A percentile compares a stretch with the other conserved stretches of the same genome.
These are phyloP conservation scores for Erodium chrysanthum DNA, from an alignment of 441 rosid species.

Conservation along the genomic window DNA sequence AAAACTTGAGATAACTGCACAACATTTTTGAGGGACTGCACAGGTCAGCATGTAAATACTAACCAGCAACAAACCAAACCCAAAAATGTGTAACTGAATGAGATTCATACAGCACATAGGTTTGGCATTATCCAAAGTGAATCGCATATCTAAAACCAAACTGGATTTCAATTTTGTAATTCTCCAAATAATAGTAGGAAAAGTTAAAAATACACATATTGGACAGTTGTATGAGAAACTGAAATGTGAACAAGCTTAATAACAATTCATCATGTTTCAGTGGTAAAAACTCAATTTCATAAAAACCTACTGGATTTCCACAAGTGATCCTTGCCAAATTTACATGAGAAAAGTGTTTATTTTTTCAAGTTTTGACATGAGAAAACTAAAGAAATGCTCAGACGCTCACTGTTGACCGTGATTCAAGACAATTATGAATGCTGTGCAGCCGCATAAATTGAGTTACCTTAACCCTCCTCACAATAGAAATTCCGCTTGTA, in stretches of 20 bases:
- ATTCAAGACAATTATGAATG: not conserved
- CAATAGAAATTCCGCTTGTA: not conserved
- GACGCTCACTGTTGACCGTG: not conserved
- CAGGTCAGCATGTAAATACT: not conserved
- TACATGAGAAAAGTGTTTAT: not conserved
- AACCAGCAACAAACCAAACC: not conserved
- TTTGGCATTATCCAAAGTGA: not conserved
- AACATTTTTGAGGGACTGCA: not conserved
- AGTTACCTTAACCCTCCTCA: not conserved
- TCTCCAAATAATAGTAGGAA: not conserved
- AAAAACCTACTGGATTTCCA: not conserved
- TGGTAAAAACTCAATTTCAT: not conserved
- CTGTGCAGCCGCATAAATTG: too few species aligned
- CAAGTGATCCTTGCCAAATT: not conserved
- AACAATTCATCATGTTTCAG: not conserved
- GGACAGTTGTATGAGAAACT: too few species aligned
- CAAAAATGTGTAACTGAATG: not conserved
- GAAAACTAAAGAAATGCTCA: not conserved
- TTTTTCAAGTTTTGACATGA: not conserved
- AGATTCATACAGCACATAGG: not conserved
- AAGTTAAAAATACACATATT: not conserved
- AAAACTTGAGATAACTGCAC: not conserved
- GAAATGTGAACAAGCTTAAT: too few species aligned
- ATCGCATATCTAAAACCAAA: not conserved
- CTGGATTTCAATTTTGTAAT: not conserved